Evolutionary conservation across 805 yeast genomes (phyloP).

Genomic region (Vanderwaltozyma tropicalis): DNA sequence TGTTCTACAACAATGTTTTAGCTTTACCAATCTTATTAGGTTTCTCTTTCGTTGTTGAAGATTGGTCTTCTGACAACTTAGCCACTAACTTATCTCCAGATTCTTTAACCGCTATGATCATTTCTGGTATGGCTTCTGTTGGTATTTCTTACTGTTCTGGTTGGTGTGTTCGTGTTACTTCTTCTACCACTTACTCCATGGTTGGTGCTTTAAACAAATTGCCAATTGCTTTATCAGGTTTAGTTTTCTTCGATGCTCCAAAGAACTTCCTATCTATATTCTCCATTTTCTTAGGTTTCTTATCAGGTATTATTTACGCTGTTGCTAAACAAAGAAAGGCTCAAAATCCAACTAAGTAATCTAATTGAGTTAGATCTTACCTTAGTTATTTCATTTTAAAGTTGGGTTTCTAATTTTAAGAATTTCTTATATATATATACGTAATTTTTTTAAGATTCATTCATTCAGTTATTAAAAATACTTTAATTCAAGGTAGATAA

Average conservation of each 20-base stretch:
- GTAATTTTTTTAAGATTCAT: too few relatives aligned
- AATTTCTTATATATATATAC: too few relatives aligned
- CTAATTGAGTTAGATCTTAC: too few relatives aligned
- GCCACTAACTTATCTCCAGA: constrained; percentile 62
- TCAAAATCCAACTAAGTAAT: constrained; percentile 13
- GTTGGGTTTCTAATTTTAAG: too few relatives aligned
- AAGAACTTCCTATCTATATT: constrained; percentile 85
- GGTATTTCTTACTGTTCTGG: constrained; percentile 98
- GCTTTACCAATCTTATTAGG: constrained; percentile 81
- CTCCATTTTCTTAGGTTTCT: constrained; percentile 87
- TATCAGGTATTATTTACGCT: constrained; percentile 92
- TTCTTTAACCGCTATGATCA: constrained; percentile 68
- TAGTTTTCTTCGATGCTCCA: constrained; percentile 89
- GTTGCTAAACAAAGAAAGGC: constrained; percentile 88
- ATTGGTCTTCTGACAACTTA: constrained; percentile 82
- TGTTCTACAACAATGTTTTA: constrained; percentile 93
- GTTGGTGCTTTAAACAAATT: constrained; percentile 98
- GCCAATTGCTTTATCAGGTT: constrained; percentile 93
- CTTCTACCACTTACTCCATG: constrained; percentile 97
- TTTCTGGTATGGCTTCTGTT: constrained; percentile 89
- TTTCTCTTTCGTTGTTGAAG: constrained; percentile 72
- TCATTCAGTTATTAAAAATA: too few relatives aligned
- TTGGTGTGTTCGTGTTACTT: constrained; percentile 99
- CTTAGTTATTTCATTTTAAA: too few relatives aligned
- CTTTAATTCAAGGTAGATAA: too few relatives aligned